Evolutionary conservation across 306 rosid species (phyloP), one percentile per base, ranked within the genome.

Genomic region (Lathyrus sativus): DNA sequence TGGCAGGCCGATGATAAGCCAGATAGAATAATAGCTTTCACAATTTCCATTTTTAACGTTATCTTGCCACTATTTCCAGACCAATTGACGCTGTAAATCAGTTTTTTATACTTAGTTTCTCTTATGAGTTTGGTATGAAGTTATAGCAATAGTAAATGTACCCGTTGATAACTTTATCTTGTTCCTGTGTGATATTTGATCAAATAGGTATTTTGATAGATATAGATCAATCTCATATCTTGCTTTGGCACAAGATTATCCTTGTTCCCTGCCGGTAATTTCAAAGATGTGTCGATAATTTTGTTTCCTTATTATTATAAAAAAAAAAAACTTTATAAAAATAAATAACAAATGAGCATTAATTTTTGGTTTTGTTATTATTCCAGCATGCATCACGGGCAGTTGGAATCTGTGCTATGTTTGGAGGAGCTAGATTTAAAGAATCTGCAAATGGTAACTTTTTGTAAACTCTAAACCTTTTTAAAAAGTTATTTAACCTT

Each of bases 301-400:
- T 45, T 53, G 14, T 22, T 53, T 53, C 31, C 6, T 53, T 53
- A 11, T 5, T 53, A 35, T 7, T 35, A 35, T 35, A 6, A 35
- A 35, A 35, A 6, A 35, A 35, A 35, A 7, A 7, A 35, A 5
- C 9, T 35, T 31, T 33, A 33, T 6, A 35, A 35, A 35, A 35
- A 35, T 3, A 42, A 42, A 3, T 24, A 10, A 41, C 3, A 41
- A 9, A 9, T 42, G 14, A 42, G 11, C 4, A 10, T 42, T 42
- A 42, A 12, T 51, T 53, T 53, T 11, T 26, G 42, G 17, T 57
- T 65, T 19, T 13, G 31, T 51, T 15, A 29, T 49, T 50, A 35
- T 53, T 65, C 4, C 64, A 78, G 81, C 65, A 65, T 72, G 77
- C 60, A 65, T 39, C 65, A 1, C 68, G 48, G 42, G 77, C 78